Evolutionary conservation across 768 basidiomycete species (phyloP).

Genomic region (Trametopsis cervina): DNA sequence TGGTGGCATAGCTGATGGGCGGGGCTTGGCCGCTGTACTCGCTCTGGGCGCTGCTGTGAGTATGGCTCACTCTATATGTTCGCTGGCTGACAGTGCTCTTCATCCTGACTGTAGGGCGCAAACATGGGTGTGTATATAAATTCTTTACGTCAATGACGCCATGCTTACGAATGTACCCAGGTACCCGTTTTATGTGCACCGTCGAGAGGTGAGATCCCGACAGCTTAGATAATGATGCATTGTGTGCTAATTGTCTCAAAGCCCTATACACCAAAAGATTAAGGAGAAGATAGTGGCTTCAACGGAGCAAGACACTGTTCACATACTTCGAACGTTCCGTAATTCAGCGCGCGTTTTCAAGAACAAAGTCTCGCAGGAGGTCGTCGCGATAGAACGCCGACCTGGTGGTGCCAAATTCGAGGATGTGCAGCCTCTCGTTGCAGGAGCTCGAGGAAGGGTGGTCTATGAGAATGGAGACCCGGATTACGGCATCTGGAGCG

Average conservation of each 20-base stretch:
- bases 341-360: constrained; percentile 85
- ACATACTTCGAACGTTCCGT: constrained; percentile 83
- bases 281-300: constrained; percentile 85
- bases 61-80: no score
- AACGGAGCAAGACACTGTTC: constrained; percentile 76
- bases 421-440: constrained; percentile 72
- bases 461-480: constrained; percentile 83
- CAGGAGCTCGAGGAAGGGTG: constrained; percentile 57
- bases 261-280: constrained; percentile 84
- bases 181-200: constrained; percentile 91
- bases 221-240: no score
- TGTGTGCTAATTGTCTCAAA: constrained; percentile 19
- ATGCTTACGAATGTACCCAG: constrained; percentile 12
- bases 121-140: constrained; percentile 56
- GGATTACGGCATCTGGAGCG: constrained; percentile 84
- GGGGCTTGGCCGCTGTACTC: constrained; percentile 77
- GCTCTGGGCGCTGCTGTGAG: constrained; percentile 75
- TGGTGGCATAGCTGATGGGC: constrained; percentile 83
- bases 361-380: constrained; percentile 78
- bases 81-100: no score
- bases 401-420: constrained; percentile 86
- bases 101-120: constrained; percentile 73
- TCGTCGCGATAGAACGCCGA: constrained; percentile 74
- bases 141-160: neutral
- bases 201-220: constrained; percentile 51